These are phyloP conservation scores for Eustoma russellianum DNA, from an alignment of 257 asterid species.

Conservation along the genomic window DNA sequence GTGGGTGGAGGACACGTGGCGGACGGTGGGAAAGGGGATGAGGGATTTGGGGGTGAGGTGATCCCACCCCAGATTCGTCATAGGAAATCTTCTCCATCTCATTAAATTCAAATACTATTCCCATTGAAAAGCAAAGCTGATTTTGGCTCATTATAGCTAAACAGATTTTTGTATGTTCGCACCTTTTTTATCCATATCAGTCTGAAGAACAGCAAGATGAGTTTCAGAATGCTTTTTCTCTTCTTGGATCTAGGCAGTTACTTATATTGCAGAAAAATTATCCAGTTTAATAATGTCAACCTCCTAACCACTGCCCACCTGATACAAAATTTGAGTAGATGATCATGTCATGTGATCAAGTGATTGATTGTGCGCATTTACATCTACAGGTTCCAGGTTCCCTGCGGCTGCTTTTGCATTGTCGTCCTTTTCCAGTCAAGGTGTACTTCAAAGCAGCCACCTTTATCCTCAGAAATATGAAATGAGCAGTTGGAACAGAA, in stretches of 20 bases:
- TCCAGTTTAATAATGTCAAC: neutral
- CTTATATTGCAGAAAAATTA: neutral
- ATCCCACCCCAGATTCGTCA: too few species aligned
- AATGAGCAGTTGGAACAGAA: constrained; percentile 17
- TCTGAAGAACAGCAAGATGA: neutral
- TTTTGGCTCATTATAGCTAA: too few species aligned
- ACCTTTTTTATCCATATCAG: too few species aligned
- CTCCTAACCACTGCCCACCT: too few species aligned
- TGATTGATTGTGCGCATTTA: neutral
- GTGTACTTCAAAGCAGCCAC: constrained; percentile 15
- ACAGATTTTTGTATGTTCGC: too few species aligned
- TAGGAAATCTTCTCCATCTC: too few species aligned
- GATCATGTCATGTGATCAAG: neutral
- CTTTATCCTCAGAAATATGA: constrained; percentile 21
- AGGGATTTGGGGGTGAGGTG: too few species aligned
- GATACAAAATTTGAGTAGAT: too few species aligned
- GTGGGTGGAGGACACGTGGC: too few species aligned
- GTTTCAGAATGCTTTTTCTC: neutral
- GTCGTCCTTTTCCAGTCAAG: constrained; percentile 26
- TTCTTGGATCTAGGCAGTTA: neutral
- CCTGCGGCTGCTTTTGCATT: constrained; percentile 19
- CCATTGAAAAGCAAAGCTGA: too few species aligned
- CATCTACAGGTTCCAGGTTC: constrained; percentile 16
- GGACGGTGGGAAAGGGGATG: too few species aligned
- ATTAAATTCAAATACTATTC: too few species aligned